Conservation (phyloP, 2,329 filamentous ascomycete genomes). For the Fusarium camptoceras region DNA sequence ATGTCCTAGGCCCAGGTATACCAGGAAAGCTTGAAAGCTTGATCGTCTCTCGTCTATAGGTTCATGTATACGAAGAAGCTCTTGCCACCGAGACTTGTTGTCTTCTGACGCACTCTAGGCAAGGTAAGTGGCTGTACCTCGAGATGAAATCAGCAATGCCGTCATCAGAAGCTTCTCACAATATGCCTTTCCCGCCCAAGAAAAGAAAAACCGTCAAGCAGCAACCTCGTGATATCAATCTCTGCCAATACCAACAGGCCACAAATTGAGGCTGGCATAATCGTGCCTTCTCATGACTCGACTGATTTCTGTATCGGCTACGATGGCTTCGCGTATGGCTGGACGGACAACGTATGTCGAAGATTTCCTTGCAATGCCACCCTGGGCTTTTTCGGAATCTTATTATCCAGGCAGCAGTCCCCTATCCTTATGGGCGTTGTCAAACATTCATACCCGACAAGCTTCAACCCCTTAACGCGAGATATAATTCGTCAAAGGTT, state of each 20-base stretch:
- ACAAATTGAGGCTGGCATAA: conserved; percentile 7
- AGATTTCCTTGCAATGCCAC: conserved; percentile 2
- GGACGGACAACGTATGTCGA: not conserved
- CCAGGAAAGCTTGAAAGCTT: not conserved
- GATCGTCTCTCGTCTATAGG: not conserved
- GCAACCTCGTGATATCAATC: conserved; percentile 10
- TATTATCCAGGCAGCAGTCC: conserved; percentile 20
- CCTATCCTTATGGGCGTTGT: not conserved
- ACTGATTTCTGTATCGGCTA: not conserved
- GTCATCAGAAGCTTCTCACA: not conserved
- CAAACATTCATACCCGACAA: conserved; percentile 1
- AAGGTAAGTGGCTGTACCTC: not conserved
- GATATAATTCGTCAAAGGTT: not conserved
- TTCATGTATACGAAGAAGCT: not conserved
- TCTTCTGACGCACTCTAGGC: conserved; percentile 19
- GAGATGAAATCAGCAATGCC: not conserved
- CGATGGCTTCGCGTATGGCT: not conserved
- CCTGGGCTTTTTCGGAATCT: not conserved
- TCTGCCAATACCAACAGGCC: conserved; percentile 10
- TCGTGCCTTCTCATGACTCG: not conserved
- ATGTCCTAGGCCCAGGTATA: not conserved
- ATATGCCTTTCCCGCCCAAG: conserved; percentile 3
- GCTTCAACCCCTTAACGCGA: not conserved
- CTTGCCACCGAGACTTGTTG: not conserved
- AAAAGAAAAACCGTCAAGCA: not conserved